Evolutionary conservation across 2,329 filamentous ascomycete species (phyloP), one percentile per base, ranked within the genome.

Genomic region (Penicillium sp.): DNA sequence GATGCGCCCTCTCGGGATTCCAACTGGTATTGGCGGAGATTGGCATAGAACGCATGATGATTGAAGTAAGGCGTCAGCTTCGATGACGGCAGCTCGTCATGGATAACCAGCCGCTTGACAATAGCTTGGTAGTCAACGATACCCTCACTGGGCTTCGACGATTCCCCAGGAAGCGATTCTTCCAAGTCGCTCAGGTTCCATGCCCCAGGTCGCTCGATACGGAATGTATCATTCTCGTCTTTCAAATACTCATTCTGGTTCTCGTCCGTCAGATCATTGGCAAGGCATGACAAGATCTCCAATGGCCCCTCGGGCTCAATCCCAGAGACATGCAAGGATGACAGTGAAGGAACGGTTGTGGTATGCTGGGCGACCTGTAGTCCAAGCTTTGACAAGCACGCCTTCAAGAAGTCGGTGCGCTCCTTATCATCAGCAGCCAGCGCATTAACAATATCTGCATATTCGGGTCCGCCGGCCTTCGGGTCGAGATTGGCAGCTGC

Each of bases 11-110:
- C 76, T 20, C 68, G 65, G 2, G 77, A 73, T 33, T 77, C 75
- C 9, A 66, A 62, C 36, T 85, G 80, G 59, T 89, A 94, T 17
- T 79, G 70, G 16, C 72, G 68, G 7, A 97, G 73, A 44, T 84
- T 84, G 4, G 79, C 72, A 62, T 84, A 97, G 64, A 83, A 97
- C 1, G 82, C 73, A 41, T 83, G 71, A 58, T 96, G 89, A 55
- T 94, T 86, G 68, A 97, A 97, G 53, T 83, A 83, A 0, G 90
- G 89, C 0, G 89, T 95, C 36, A 84, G 76, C 56, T 86, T 85
- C 3, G 75, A 73, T 4, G 80, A 74, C 0, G 91, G 90, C 48
- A 83, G 78, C 3, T 75, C 71, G 26, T 87, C 81, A 54, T 96
- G 87, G 0, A 85, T 72, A 4, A 90, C 72, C 15, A 98, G 75